Evolutionary conservation across 2,329 filamentous ascomycete genomes (phyloP), one percentile per base, ranked within the genome.

Genomic region (Claviceps quebecensis): DNA sequence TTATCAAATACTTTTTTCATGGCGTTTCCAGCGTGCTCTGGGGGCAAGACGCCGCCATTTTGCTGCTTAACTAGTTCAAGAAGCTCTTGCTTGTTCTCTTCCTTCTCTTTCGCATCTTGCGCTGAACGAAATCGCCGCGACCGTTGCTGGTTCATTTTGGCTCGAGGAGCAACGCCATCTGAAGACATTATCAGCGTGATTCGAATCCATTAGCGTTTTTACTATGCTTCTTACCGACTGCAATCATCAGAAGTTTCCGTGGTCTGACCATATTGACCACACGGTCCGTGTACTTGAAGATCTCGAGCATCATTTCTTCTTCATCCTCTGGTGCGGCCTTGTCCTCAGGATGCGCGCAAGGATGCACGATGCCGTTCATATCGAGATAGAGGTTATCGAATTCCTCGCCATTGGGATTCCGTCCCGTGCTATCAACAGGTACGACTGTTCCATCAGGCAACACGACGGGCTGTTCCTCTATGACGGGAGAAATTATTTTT

Each of bases 321-420:
- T 98, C 93, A 55, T 93, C 91, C 62, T 84, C 86, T 11, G 93
- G 93, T 4, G 93, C 81, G 2, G 93, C 89, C 56, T 82, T 81
- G 63, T 97, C 91, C 67, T 98, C 93, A 0, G 93, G 93, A 70
- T 98, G 93, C 46, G 91, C 95, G 71, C 93, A 98, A 36, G 94
- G 94, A 73, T 98, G 93, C 39, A 98, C 93, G 58, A 98, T 98
- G 65, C 93, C 94, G 68, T 98, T 98, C 91, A 98, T 97, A 63
- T 98, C 93, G 56, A 98, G 80, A 64, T 98, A 98, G 5, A 98
- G 75, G 63, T 98, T 98, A 71, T 98, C 91, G 63, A 95, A 87
- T 68, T 98, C 93, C 70, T 97, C 91, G 65, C 89, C 89, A 69
- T 98, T 98, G 2, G 94, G 94, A 63, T 98, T 98, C 5, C 87